phyloP scores from a whole-genome alignment of 1,284 basidiomycete genomes.

The Microbotryum intermedium region DNA sequence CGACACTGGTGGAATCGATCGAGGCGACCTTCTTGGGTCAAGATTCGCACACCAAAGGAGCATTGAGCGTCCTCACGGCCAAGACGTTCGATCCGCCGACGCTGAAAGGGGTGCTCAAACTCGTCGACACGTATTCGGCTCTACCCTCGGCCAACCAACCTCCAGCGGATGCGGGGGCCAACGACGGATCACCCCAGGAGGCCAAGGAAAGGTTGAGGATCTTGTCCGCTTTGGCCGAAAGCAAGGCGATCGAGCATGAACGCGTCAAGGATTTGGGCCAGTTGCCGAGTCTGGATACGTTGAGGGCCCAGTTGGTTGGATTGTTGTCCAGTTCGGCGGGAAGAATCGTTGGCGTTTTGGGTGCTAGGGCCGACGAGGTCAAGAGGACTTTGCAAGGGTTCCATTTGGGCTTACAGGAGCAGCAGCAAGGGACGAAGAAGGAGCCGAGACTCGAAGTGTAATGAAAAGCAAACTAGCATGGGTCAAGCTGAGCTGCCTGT shows the following conservation, averaged over 20 bases:
- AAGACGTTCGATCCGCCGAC: slow-evolving; percentile 40
- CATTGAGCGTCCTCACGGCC: slow-evolving; percentile 38
- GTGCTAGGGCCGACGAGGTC: slow-evolving; percentile 12
- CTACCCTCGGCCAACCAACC: slow-evolving; percentile 5
- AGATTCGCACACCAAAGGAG: slow-evolving; percentile 33
- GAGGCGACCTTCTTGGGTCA: neutral
- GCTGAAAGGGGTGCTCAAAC: slow-evolving; percentile 36
- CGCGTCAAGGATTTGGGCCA: slow-evolving; percentile 32
- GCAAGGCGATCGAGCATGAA: slow-evolving; percentile 13
- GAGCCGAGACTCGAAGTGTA: too few species aligned
- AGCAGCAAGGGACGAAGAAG: neutral
- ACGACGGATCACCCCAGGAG: neutral
- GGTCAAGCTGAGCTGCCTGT: too few species aligned
- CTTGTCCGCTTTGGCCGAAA: slow-evolving; percentile 40
- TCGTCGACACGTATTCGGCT: slow-evolving; percentile 33
- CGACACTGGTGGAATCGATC: neutral
- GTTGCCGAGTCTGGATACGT: slow-evolving; percentile 39
- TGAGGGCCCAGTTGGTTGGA: slow-evolving; percentile 42
- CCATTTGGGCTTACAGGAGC: slow-evolving; percentile 26
- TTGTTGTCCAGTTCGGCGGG: slow-evolving; percentile 37
- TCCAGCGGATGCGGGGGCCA: neutral
- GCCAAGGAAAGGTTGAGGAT: slow-evolving; percentile 36
- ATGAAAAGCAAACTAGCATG: too few species aligned
- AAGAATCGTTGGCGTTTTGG: slow-evolving; percentile 25
- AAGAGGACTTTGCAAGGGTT: slow-evolving; percentile 28